phyloP scores from a whole-genome alignment of 805 yeast species.

The Candida alai region DNA sequence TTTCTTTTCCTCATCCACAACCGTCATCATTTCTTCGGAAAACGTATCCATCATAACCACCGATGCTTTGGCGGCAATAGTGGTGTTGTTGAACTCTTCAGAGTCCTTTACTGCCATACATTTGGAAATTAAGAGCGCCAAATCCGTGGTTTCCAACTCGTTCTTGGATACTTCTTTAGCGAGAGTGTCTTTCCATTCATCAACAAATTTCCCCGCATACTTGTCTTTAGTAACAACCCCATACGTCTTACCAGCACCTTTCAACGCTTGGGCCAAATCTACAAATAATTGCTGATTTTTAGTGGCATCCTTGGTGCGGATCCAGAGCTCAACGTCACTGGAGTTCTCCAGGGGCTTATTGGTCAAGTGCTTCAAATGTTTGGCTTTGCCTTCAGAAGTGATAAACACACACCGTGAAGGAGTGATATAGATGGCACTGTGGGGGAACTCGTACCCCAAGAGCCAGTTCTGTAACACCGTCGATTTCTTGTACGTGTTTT shows the following conservation, averaged over 20 bases:
- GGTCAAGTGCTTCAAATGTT: constrained; percentile 61
- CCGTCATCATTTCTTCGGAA: constrained; percentile 81
- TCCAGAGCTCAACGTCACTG: constrained; percentile 52
- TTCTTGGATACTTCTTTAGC: constrained; percentile 25
- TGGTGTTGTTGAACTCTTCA: constrained; percentile 62
- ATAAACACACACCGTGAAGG: constrained; percentile 57
- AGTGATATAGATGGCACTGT: constrained; percentile 69
- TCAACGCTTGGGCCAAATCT: constrained; percentile 49
- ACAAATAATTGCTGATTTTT: constrained; percentile 66
- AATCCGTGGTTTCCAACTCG: constrained; percentile 41
- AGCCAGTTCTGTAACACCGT: constrained; percentile 88
- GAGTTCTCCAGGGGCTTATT: constrained; percentile 36
- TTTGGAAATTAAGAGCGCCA: constrained; percentile 47
- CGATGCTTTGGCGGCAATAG: constrained; percentile 73
- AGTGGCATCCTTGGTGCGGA: constrained; percentile 76
- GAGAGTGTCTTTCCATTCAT: constrained; percentile 63
- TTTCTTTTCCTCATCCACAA: constrained; percentile 81
- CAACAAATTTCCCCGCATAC: constrained; percentile 78
- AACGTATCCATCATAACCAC: constrained; percentile 76
- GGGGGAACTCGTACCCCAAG: constrained; percentile 93
- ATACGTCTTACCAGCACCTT: constrained; percentile 32
- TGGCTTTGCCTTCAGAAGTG: constrained; percentile 83
- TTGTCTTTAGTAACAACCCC: constrained; percentile 76
- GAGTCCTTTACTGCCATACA: constrained; percentile 74
- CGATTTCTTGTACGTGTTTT: constrained; percentile 85